Conservation (phyloP, 2,329 filamentous ascomycete species). For the Coleophoma eucalyptorum region DNA sequence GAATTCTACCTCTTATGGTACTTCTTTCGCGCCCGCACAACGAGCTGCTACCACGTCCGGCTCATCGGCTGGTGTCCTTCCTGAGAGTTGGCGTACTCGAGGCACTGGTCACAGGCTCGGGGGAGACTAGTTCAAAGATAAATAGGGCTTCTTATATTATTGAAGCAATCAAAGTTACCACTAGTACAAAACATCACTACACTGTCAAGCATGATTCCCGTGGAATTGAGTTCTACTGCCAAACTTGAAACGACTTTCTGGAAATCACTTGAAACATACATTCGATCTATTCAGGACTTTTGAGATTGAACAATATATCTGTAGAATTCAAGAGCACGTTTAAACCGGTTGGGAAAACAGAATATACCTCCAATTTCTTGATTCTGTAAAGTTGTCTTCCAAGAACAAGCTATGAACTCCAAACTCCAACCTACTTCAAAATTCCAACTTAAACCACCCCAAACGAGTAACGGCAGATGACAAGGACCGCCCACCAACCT, state of each 20-base stretch:
- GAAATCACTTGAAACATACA: too few species aligned
- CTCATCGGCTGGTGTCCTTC: slow-evolving; percentile 45
- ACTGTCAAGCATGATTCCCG: too few species aligned
- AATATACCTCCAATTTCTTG: background rate
- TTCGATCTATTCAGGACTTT: background rate
- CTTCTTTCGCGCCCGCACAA: slow-evolving; percentile 44
- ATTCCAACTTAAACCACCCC: background rate
- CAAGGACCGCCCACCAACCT: too few species aligned
- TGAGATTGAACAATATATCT: too few species aligned
- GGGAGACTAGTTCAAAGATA: slow-evolving; percentile 22
- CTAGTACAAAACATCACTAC: too few species aligned
- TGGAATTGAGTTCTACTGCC: too few species aligned
- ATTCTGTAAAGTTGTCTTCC: background rate
- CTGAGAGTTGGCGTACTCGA: slow-evolving; percentile 60
- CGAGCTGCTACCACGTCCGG: slow-evolving; percentile 35
- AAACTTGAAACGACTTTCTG: too few species aligned
- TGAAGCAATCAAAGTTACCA: too few species aligned
- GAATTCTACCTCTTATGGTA: slow-evolving; percentile 56
- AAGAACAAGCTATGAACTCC: background rate
- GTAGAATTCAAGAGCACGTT: too few species aligned
- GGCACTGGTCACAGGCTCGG: slow-evolving; percentile 62
- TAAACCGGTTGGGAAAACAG: background rate
- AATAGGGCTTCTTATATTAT: too few species aligned
- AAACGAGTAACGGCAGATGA: too few species aligned
- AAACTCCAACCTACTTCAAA: background rate